Evolutionary conservation across 805 yeast species (phyloP), one percentile per base, ranked within the genome.

Genomic region (Tetrapisispora pingtungensis): DNA sequence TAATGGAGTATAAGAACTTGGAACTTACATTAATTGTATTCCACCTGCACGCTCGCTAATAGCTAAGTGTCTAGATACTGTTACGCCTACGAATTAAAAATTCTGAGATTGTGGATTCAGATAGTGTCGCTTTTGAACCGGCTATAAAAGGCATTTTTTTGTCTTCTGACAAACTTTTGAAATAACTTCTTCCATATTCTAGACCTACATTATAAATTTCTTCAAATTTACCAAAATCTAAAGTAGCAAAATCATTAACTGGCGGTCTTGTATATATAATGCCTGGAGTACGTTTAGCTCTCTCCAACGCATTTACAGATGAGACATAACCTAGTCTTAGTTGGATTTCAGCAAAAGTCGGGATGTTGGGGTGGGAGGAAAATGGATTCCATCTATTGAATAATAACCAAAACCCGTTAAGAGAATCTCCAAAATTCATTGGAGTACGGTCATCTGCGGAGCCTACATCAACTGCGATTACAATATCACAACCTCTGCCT

Each of bases 381-480:
- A 90, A 89, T 7, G 96, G 95, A 57, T 93, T 90, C 80, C 89
- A 78, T 40, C 94, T 71, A 62, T 88, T 88, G 45, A 86, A 62
- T 6, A 93, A 56, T 7, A 86, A 96, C 96, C 97, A 89, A 33
- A 81, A 69, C 1, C 98, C 98, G 46, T 93, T 84, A 41, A 93
- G 68, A 0, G 97, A 81, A 58, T 90, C 97, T 2, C 98, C 97
- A 61, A 87, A 93, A 36, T 72, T 70, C 89, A 86, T 78, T 5
- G 93, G 90, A 0, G 95, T 80, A 41, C 90, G 73, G 55, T 89
- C 97, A 59, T 93, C 97, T 4, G 81, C 84, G 1, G 96, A 84
- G 0, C 98, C 98, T 33, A 90, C 98, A 64, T 90, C 98, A 14
- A 88, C 89, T 0, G 98, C 97, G 58, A 93, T 78, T 15, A 90